Evolutionary conservation across 2,329 filamentous ascomycete genomes (phyloP).

Genomic region (Septoria petroselini): DNA sequence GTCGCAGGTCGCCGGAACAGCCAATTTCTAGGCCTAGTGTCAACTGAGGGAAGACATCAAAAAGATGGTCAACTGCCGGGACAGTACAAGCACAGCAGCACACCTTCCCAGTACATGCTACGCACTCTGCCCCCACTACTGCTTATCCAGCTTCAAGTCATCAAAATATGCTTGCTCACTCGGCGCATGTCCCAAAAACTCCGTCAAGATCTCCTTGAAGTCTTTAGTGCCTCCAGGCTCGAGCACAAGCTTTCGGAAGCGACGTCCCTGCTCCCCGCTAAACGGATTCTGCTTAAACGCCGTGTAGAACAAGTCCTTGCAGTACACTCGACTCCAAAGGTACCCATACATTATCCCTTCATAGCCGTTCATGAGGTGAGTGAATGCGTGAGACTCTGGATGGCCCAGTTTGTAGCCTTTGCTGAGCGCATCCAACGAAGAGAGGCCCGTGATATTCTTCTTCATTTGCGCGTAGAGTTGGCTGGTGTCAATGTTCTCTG

Average conservation of each 20-base stretch:
- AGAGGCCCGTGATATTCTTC: neutral
- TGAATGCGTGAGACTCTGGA: slow-evolving; percentile 1
- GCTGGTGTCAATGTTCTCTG: slow-evolving; percentile 5
- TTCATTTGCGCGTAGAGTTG: neutral
- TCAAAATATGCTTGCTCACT: slow-evolving; percentile 10
- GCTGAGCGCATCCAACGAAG: neutral
- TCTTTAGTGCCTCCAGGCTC: slow-evolving; percentile 13
- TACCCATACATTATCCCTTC: slow-evolving; percentile 15
- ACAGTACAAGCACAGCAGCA: too few relatives aligned
- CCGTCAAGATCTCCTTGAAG: slow-evolving; percentile 1
- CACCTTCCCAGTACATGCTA: too few relatives aligned
- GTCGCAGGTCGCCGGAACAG: neutral
- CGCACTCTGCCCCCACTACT: too few relatives aligned
- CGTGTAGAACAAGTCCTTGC: slow-evolving; percentile 11
- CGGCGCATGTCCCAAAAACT: slow-evolving; percentile 10
- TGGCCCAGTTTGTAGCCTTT: slow-evolving; percentile 8
- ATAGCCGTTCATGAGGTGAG: slow-evolving; percentile 8
- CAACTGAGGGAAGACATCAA: too few relatives aligned
- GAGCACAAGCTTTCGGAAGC: slow-evolving; percentile 5
- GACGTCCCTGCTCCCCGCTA: neutral
- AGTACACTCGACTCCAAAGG: slow-evolving; percentile 10
- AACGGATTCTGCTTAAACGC: slow-evolving; percentile 9
- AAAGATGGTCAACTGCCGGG: too few relatives aligned
- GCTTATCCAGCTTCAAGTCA: neutral
- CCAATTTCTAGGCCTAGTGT: slow-evolving; percentile 1